Percentiles rank a stretch among this genome's conserved stretches.
These are phyloP conservation scores for Combretum micranthum DNA, from an alignment of 345 rosid genomes.

Conservation along the genomic window DNA sequence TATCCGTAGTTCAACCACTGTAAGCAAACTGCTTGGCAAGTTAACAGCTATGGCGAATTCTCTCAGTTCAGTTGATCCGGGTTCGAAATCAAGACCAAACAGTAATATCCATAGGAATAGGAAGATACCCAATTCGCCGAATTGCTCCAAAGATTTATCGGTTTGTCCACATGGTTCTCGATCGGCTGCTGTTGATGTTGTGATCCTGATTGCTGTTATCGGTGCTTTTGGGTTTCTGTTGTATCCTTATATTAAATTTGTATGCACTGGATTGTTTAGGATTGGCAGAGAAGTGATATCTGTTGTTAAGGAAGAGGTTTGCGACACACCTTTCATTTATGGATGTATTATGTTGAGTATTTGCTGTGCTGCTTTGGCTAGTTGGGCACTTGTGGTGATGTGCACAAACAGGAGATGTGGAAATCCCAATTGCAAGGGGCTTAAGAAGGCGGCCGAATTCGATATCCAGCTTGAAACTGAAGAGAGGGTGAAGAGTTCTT, in stretches of 20 bases:
- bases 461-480: slow-evolving; percentile 93
- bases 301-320: slow-evolving; percentile 56
- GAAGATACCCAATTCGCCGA: slow-evolving; percentile 30
- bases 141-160: slow-evolving; percentile 23
- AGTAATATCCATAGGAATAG: slow-evolving; percentile 17
- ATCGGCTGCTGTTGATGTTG: slow-evolving; percentile 69
- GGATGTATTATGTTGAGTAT: slow-evolving; percentile 63
- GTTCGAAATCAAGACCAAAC: slow-evolving; percentile 34
- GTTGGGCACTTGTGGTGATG: slow-evolving; percentile 47
- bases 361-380: slow-evolving; percentile 49
- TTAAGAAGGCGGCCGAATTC: slow-evolving; percentile 71
- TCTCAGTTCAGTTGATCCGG: slow-evolving; percentile 34
- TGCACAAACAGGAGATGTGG: slow-evolving; percentile 66
- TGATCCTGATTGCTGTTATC: slow-evolving; percentile 64
- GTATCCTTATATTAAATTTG: slow-evolving; percentile 51
- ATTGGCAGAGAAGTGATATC: slow-evolving; percentile 33
- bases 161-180: slow-evolving; percentile 50
- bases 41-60: slow-evolving; percentile 50
- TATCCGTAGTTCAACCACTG: slow-evolving; percentile 76
- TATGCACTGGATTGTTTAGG: slow-evolving; percentile 28
- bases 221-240: slow-evolving; percentile 68
- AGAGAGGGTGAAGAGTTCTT: slow-evolving; percentile 66
- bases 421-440: slow-evolving; percentile 76
- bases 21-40: slow-evolving; percentile 72
- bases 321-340: slow-evolving; percentile 52